These are phyloP conservation scores for Avena eriantha DNA, from an alignment of 176 grass and related monocot genomes.

Conservation along the genomic window DNA sequence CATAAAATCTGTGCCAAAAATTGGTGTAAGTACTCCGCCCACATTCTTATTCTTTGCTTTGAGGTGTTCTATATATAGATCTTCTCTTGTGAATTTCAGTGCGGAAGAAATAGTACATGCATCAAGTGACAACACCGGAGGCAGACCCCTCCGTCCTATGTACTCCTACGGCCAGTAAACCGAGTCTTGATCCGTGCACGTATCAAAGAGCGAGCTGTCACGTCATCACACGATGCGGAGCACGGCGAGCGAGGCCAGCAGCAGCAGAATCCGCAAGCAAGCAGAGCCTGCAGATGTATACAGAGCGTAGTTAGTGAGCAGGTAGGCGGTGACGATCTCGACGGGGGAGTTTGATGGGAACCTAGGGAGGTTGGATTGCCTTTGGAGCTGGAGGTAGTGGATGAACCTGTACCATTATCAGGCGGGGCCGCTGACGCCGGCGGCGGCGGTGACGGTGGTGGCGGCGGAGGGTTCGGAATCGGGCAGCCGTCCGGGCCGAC, in stretches of 20 bases:
- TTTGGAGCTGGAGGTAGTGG: constrained; percentile 15
- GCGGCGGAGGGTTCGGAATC: background rate
- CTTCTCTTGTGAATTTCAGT: background rate
- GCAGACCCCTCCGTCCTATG: background rate
- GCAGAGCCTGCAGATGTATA: constrained; percentile 17
- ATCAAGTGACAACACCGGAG: background rate
- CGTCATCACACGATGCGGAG: background rate
- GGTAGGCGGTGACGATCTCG: background rate
- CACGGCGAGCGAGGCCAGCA: background rate
- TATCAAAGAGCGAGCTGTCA: no score
- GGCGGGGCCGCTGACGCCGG: background rate
- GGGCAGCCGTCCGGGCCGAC: background rate
- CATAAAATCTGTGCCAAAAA: no score
- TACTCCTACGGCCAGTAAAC: no score
- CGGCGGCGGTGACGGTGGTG: background rate
- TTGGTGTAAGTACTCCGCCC: no score
- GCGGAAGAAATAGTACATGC: background rate
- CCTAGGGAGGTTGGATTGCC: constrained; percentile 37
- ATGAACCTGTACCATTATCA: background rate
- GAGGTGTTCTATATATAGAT: no score
- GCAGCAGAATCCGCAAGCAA: background rate
- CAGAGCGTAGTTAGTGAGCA: background rate
- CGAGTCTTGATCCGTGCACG: no score
- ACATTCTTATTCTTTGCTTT: no score
- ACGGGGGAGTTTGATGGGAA: background rate